Evolutionary conservation across 176 grass and related monocot genomes (phyloP), one percentile per base, ranked within the genome.

Genomic region (Paspalum vaginatum): DNA sequence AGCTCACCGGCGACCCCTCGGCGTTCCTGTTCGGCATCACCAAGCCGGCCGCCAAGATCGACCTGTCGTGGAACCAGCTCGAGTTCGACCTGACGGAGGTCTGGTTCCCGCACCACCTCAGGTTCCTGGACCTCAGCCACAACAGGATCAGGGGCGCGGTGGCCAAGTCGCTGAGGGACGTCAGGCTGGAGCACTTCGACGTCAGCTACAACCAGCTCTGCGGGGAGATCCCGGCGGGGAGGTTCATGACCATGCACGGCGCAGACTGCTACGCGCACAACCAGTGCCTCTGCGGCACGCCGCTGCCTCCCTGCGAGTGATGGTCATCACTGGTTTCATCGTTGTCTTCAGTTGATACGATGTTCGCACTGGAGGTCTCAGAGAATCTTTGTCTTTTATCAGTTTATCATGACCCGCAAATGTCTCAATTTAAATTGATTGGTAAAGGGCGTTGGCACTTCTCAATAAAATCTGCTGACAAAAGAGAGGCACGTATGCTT

Each of bases 11-110:
- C 1, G 91, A 94, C 75, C 80, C 89, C 27, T 91, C 91, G 38
- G 0, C 65, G 68, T 78, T 84, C 73, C 82, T 91, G 82, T 94
- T 94, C 81, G 87, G 89, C 26, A 79, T 76, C 40, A 41, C 87
- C 3, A 86, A 79, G 49, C 39, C 61, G 38, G n/a, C 72, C 0
- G 38, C 82, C 57, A 88, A 92, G 91, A 86, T 97, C 25, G 89
- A 97, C 78, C 78, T 94, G 55, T 89, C 91, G 74, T 91, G 94
- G 94, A 97, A 97, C 94, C 48, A 25, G 82, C 72, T 97, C 4
- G 82, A 77, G 79, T 97, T 97, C 89, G 91, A 97, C 70, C 63
- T 97, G 63, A 88, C 72, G 60, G 62, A 14, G 25, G 82, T 84
- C 16, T 44, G 38, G 32, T 91, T 94, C 68, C 91, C 91, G 26